These are phyloP conservation scores for Blastomyces emzantsi DNA, from an alignment of 2,329 filamentous ascomycete species.

Conservation along the genomic window DNA sequence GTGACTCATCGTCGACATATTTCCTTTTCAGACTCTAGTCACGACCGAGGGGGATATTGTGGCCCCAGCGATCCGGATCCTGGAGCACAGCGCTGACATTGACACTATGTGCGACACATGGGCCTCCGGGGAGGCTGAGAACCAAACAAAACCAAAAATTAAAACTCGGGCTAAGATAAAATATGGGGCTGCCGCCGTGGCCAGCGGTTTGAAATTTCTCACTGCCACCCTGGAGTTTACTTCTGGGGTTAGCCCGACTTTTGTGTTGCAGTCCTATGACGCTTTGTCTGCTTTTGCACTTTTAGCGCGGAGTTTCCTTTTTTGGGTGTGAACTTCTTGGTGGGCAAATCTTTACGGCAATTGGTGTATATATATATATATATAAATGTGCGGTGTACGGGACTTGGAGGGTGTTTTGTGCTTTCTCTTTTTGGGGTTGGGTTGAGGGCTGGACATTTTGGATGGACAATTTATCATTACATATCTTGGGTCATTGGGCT, in stretches of 20 bases:
- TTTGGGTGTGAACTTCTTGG: background rate
- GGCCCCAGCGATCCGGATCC: background rate
- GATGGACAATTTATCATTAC: background rate
- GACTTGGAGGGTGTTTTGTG: background rate
- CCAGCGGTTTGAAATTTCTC: background rate
- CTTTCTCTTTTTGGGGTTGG: background rate
- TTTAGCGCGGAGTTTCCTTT: conserved; percentile 4
- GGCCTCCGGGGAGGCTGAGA: background rate
- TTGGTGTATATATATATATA: background rate
- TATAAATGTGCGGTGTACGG: background rate
- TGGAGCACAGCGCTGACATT: background rate
- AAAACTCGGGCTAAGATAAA: background rate
- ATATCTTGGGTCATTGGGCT: background rate
- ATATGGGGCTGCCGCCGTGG: background rate
- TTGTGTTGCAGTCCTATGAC: background rate
- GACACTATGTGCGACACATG: too few relatives aligned
- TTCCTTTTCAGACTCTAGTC: background rate
- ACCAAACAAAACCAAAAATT: background rate
- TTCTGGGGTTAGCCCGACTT: background rate
- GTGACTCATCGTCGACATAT: background rate
- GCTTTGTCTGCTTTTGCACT: background rate
- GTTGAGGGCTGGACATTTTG: background rate
- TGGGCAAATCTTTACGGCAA: background rate
- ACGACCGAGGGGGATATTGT: background rate
- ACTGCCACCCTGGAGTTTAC: background rate